Evolutionary conservation across 2,329 filamentous ascomycete species (phyloP).

Genomic region (Fonsecaea pugnacius): DNA sequence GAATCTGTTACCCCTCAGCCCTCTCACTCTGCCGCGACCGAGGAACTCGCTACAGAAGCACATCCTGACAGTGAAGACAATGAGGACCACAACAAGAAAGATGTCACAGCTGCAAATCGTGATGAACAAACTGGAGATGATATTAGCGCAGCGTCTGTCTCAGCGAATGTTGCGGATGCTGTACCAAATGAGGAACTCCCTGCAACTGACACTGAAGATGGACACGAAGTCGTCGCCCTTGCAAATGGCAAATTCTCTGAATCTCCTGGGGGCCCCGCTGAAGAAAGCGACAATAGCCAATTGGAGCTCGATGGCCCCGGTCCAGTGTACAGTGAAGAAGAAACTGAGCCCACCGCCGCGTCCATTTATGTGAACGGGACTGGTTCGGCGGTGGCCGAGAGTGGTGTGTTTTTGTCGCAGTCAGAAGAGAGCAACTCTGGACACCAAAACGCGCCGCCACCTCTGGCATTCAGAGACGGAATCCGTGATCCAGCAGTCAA

Average conservation of each 20-base stretch:
- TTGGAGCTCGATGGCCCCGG: background rate
- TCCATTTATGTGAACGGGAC: conserved; percentile 15
- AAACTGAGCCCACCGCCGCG: background rate
- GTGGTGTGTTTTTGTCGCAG: conserved; percentile 2
- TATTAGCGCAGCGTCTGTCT: background rate
- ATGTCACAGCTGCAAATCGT: background rate
- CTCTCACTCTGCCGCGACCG: conserved; percentile 1
- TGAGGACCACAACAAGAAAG: conserved; percentile 8
- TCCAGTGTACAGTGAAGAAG: background rate
- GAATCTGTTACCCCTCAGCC: conserved; percentile 6
- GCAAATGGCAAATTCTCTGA: background rate
- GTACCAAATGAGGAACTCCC: background rate
- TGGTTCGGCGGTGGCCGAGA: conserved; percentile 9
- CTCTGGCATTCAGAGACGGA: background rate
- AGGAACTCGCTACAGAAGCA: conserved; percentile 11
- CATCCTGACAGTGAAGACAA: background rate
- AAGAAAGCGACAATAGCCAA: background rate
- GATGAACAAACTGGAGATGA: background rate
- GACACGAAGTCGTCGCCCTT: background rate
- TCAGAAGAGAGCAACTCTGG: background rate
- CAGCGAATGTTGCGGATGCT: background rate
- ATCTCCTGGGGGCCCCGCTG: background rate
- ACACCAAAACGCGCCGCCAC: background rate
- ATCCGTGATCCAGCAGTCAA: conserved; percentile 11
- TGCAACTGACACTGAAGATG: background rate